Conservation (phyloP, 805 yeast species). For the Blastobotrys mokoenaii region DNA sequence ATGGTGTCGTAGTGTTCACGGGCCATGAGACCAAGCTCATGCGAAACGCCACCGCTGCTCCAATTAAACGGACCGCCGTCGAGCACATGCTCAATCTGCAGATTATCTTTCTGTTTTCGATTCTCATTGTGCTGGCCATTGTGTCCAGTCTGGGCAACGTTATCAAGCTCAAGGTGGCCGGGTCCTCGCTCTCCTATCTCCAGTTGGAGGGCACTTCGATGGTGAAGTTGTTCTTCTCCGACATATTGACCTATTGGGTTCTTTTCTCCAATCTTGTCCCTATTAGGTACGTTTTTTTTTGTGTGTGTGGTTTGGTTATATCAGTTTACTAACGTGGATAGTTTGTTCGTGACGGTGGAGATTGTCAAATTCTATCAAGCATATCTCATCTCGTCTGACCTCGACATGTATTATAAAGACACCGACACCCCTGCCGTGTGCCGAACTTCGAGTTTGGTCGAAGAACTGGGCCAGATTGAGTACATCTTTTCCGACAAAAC, state of each 20-base stretch:
- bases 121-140: conserved; percentile 65
- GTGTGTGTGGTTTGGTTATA: neutral
- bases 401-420: conserved; percentile 82
- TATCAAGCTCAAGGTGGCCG: conserved; percentile 50
- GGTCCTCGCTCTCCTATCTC: conserved; percentile 51
- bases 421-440: conserved; percentile 93
- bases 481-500: conserved; percentile 96
- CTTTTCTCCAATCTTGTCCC: conserved; percentile 96
- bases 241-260: conserved; percentile 91
- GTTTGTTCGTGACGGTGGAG: conserved; percentile 88
- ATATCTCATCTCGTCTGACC: conserved; percentile 82
- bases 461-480: conserved; percentile 94
- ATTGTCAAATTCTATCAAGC: conserved; percentile 94
- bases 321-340: neutral
- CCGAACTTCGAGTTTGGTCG: conserved; percentile 90
- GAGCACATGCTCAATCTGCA: conserved; percentile 92
- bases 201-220: conserved; percentile 59
- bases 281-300: conserved; percentile 41
- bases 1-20: conserved; percentile 88
- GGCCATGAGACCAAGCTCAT: conserved; percentile 97
- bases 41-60: conserved; percentile 98
- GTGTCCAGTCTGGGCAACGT: conserved; percentile 87
- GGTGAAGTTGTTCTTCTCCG: conserved; percentile 69
- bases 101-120: conserved; percentile 77
- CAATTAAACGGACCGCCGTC: conserved; percentile 93